phyloP scores from a whole-genome alignment of 805 yeast species.

The Wickerhamiella cacticola region DNA sequence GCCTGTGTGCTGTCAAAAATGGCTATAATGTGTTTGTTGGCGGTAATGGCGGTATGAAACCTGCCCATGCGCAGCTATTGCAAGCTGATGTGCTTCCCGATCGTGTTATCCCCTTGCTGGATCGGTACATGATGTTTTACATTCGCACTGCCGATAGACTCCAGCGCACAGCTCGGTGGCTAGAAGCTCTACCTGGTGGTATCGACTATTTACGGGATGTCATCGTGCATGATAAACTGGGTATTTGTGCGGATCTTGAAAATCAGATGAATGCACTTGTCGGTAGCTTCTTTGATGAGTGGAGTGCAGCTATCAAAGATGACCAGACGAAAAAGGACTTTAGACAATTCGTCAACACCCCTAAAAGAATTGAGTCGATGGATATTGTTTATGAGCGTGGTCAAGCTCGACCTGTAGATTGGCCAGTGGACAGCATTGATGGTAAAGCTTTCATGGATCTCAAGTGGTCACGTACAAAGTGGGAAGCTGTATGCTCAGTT shows the following conservation, averaged over 20 bases:
- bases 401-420: constrained; percentile 31
- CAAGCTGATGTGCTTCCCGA: constrained; percentile 30
- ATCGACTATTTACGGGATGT: constrained; percentile 30
- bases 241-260: constrained; percentile 29
- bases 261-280: constrained; percentile 29
- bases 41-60: constrained; percentile 34
- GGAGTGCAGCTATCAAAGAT: constrained; percentile 27
- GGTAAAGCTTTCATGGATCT: constrained; percentile 25
- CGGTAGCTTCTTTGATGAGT: constrained; percentile 30
- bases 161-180: constrained; percentile 33
- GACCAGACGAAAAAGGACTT: constrained; percentile 23
- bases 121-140: constrained; percentile 32
- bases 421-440: constrained; percentile 26
- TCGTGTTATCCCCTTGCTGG: constrained; percentile 30
- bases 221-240: constrained; percentile 30
- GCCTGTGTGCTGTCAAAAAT: constrained; percentile 31
- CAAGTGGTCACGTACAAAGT: constrained; percentile 28
- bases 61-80: constrained; percentile 31
- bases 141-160: constrained; percentile 32
- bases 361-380: constrained; percentile 26
- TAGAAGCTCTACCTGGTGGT: constrained; percentile 31
- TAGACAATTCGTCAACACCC: constrained; percentile 30
- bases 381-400: constrained; percentile 31
- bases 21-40: constrained; percentile 32
- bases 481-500: constrained; percentile 26